These are phyloP conservation scores for Penicillium odoratum DNA, from an alignment of 495 filamentous ascomycete genomes.

Conservation along the genomic window DNA sequence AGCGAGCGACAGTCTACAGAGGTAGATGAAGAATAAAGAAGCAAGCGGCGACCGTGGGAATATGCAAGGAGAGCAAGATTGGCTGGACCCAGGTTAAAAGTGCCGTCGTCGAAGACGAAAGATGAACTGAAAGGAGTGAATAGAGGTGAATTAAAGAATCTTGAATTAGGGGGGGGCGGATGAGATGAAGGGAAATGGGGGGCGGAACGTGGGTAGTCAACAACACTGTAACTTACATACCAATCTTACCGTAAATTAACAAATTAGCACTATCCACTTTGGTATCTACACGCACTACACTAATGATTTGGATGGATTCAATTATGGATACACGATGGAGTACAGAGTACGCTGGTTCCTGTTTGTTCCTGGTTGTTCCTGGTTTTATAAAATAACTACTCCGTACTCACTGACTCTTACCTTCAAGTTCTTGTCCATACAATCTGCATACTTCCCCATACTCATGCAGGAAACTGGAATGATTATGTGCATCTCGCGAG, in stretches of 20 bases:
- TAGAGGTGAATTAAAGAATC: constrained; percentile 24
- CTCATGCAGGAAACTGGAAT: constrained; percentile 15
- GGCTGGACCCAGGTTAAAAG: constrained; percentile 35
- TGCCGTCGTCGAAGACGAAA: constrained; percentile 35
- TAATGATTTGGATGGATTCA: background rate
- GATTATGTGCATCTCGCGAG: background rate
- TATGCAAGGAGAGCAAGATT: constrained; percentile 40
- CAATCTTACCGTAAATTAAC: constrained; percentile 6
- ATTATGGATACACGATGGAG: background rate
- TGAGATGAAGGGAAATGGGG: constrained; percentile 23
- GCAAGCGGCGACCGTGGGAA: constrained; percentile 33
- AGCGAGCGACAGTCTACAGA: constrained; percentile 38
- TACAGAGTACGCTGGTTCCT: background rate
- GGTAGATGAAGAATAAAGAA: constrained; percentile 27
- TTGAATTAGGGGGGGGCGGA: constrained; percentile 10
- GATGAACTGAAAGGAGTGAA: constrained; percentile 29
- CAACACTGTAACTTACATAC: constrained; percentile 6
- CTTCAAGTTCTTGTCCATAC: background rate
- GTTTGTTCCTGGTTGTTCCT: no score
- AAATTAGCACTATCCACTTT: background rate
- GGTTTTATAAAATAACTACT: no score
- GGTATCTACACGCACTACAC: constrained; percentile 2
- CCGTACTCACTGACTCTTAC: no score
- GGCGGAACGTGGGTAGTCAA: constrained; percentile 23
- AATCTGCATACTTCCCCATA: background rate